These are phyloP conservation scores for Adansonia grandidieri DNA, from an alignment of 441 rosid species.

Conservation along the genomic window DNA sequence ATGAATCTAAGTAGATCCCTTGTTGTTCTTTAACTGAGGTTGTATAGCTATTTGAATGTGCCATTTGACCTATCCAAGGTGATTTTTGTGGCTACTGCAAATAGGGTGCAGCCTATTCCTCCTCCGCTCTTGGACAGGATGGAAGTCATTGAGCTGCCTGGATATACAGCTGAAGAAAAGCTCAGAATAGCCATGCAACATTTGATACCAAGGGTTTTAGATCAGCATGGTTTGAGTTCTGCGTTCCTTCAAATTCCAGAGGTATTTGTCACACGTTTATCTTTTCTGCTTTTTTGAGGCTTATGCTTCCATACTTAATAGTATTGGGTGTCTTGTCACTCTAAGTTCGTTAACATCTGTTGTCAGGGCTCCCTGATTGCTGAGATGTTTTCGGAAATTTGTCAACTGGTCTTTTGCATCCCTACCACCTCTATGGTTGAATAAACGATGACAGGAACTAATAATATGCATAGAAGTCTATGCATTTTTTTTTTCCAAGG, in stretches of 20 bases:
- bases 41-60: constrained; percentile 86
- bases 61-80: constrained; percentile 98
- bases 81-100: constrained; percentile 95
- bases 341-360: neutral
- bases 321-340: neutral
- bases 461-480: neutral
- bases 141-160: constrained; percentile 99
- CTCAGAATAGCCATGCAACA: constrained; percentile 87
- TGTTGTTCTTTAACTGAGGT: constrained; percentile 58
- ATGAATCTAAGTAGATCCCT: constrained; percentile 2
- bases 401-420: constrained; percentile 1
- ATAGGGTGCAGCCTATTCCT: constrained; percentile 91
- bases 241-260: constrained; percentile 95
- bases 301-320: constrained; percentile 15
- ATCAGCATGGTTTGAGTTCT: constrained; percentile 93
- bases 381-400: constrained; percentile 12
- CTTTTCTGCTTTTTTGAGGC: neutral
- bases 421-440: constrained; percentile 10
- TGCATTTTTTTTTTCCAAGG: neutral
- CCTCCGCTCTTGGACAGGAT: constrained; percentile 94
- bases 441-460: neutral
- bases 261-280: constrained; percentile 44
- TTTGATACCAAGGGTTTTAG: constrained; percentile 94
- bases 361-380: neutral
- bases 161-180: constrained; percentile 96